Base-by-base conservation (phyloP, 306 rosid species). In the Lagenaria siceraria region DNA sequence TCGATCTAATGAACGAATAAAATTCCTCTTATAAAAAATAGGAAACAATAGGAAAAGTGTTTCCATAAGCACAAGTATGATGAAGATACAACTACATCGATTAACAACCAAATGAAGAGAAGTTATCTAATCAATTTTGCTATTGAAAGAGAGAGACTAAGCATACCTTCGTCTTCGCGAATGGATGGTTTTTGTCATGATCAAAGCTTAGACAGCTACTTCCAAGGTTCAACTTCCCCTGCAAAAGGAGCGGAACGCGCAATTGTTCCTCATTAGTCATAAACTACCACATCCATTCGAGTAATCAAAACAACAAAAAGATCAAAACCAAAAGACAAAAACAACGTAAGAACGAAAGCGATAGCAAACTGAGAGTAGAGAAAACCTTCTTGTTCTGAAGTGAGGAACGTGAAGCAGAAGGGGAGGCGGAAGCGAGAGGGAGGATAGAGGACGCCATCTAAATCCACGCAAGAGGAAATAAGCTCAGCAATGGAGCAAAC, bases 361-460 rank as follows among this genome's bases (percentile, higher is more conserved):
- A 63, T 63, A 18, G 19, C 14, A 11, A 74, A 18, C 11, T 4
- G 1, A 61, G 46, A 40, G 8, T 10, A 68, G 43, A 12, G 51
- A 25, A 31, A 19, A 93, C 97, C 92, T 86, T 90, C 78, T 60
- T 88, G 52, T 78, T 78, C 5, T 85, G 80, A 40, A 59, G 85
- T 14, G 46, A 24, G 0, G 90, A 84, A 0, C 87, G 80, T 24
- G 97, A 88, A 69, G 89, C 82, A 29, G 88, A 84, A 18, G 87
- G 81, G 49, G 84, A 59, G 14, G 83, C 65, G 8, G 88, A 87
- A 81, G 88, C 88, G 21, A 85, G 14, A 4, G 95, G 84, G 36
- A 92, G 87, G 77, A 90, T 10, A 7, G 93, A 77, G 19, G 98
- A 89, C 61, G 96, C 87, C 89, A 88, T 86, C 81, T 76, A 84